These are phyloP conservation scores for Furcasterigmium sp. DNA, from an alignment of 2,329 filamentous ascomycete species.

Conservation along the genomic window DNA sequence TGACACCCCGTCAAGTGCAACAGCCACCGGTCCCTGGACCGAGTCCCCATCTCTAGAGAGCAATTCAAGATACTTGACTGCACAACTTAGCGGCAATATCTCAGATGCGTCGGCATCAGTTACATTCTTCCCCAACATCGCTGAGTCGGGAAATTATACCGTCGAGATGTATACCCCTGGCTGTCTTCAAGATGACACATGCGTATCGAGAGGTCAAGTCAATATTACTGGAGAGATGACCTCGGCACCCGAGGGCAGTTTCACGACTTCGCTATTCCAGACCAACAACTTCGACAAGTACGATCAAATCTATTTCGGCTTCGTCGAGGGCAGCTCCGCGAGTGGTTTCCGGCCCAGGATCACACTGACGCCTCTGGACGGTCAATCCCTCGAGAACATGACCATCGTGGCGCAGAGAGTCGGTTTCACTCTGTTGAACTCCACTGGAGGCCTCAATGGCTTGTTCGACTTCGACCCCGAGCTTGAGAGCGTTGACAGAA, in stretches of 20 bases:
- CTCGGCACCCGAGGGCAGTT: slow-evolving; percentile 36
- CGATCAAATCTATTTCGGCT: slow-evolving; percentile 83
- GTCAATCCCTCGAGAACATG: slow-evolving; percentile 56
- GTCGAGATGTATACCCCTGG: slow-evolving; percentile 91
- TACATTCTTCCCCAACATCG: slow-evolving; percentile 77
- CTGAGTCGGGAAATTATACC: slow-evolving; percentile 85
- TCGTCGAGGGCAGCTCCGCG: slow-evolving; percentile 67
- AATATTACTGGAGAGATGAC: slow-evolving; percentile 74
- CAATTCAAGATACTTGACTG: slow-evolving; percentile 71
- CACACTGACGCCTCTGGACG: slow-evolving; percentile 65
- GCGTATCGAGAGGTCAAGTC: slow-evolving; percentile 70
- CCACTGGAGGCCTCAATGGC: slow-evolving; percentile 78
- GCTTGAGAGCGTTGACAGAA: slow-evolving; percentile 49
- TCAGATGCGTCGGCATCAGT: slow-evolving; percentile 60
- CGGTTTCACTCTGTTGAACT: slow-evolving; percentile 68
- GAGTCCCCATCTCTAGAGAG: slow-evolving; percentile 63
- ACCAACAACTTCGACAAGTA: slow-evolving; percentile 97
- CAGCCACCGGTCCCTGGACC: slow-evolving; percentile 68
- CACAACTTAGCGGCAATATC: slow-evolving; percentile 52
- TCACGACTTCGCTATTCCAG: slow-evolving; percentile 67
- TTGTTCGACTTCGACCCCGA: slow-evolving; percentile 83
- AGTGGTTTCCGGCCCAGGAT: slow-evolving; percentile 71
- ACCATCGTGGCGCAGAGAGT: slow-evolving; percentile 88
- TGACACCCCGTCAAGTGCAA: slow-evolving; percentile 60
- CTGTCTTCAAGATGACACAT: slow-evolving; percentile 75